Evolutionary conservation across 352 stramenopile species (phyloP).

Genomic region (Pythium apleroticum): DNA sequence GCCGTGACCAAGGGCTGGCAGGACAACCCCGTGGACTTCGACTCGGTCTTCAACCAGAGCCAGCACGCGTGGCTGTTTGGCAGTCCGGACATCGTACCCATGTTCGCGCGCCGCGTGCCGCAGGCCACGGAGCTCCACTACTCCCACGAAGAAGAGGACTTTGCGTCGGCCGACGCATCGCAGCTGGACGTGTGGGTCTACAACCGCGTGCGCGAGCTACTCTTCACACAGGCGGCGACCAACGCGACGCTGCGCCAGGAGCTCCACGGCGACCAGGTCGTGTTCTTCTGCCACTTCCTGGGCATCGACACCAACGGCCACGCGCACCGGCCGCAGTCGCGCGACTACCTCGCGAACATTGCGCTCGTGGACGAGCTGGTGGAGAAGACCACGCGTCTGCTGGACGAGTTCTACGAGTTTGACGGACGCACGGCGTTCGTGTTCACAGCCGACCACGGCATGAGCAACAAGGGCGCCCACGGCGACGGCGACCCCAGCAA

Average conservation of each 20-base stretch:
- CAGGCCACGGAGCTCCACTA: slow-evolving; percentile 73
- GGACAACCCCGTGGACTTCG: slow-evolving; percentile 86
- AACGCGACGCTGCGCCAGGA: slow-evolving; percentile 33
- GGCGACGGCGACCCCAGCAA: slow-evolving; percentile 80
- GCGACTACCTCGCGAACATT: slow-evolving; percentile 85
- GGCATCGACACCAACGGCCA: slow-evolving; percentile 88
- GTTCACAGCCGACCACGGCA: slow-evolving; percentile 85
- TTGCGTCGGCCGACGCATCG: slow-evolving; percentile 70
- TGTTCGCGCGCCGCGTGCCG: slow-evolving; percentile 78
- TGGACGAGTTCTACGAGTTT: slow-evolving; percentile 70
- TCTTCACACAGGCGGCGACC: slow-evolving; percentile 28
- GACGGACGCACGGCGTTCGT: slow-evolving; percentile 75
- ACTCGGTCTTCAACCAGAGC: slow-evolving; percentile 87
- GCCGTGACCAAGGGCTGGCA: slow-evolving; percentile 88
- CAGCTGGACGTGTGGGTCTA: slow-evolving; percentile 82
- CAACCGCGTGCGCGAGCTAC: slow-evolving; percentile 42
- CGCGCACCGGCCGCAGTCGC: slow-evolving; percentile 71
- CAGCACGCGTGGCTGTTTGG: slow-evolving; percentile 64
- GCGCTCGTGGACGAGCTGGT: slow-evolving; percentile 78
- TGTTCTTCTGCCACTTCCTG: slow-evolving; percentile 85
- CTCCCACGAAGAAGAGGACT: slow-evolving; percentile 78
- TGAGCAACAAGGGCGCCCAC: slow-evolving; percentile 82
- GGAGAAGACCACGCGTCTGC: slow-evolving; percentile 47
- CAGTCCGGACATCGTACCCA: slow-evolving; percentile 84
- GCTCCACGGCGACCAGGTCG: slow-evolving; percentile 41